A percentile compares a stretch with the other conserved stretches of the same genome.
phyloP scores from a whole-genome alignment of 768 basidiomycete genomes.

The Xerocomus spinulosus region DNA sequence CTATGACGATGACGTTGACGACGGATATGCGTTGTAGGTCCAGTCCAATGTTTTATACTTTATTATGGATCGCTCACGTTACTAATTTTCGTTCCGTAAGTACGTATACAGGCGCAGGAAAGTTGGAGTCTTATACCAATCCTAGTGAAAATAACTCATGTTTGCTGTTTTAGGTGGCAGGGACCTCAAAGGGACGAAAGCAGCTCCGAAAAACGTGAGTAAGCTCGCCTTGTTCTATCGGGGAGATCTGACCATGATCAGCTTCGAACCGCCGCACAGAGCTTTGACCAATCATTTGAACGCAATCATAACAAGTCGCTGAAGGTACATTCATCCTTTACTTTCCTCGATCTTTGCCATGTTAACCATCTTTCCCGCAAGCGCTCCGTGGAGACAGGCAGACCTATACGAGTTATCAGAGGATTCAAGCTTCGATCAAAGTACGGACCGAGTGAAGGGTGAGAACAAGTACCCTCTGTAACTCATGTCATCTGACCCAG shows the following conservation, averaged over 20 bases:
- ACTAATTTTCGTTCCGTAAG: constrained; percentile 32
- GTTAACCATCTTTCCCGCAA: constrained; percentile 25
- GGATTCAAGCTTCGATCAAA: constrained; percentile 62
- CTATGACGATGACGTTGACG: constrained; percentile 81
- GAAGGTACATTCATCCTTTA: constrained; percentile 35
- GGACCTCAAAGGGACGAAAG: constrained; percentile 80
- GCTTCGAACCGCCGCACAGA: constrained; percentile 89
- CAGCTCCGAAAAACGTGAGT: constrained; percentile 77
- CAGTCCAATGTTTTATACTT: neutral
- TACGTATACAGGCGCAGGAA: constrained; percentile 78
- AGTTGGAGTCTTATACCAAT: constrained; percentile 3
- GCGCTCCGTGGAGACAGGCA: constrained; percentile 74
- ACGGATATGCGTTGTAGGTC: constrained; percentile 78
- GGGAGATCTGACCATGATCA: constrained; percentile 24
- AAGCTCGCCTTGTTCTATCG: neutral
- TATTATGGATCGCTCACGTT: neutral
- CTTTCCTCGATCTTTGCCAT: neutral
- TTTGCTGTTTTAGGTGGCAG: constrained; percentile 57
- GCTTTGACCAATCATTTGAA: constrained; percentile 77
- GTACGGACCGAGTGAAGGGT: constrained; percentile 82
- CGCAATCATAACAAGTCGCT: constrained; percentile 66
- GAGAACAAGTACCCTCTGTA: constrained; percentile 5
- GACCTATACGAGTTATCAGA: constrained; percentile 82
- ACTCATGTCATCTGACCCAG: neutral
- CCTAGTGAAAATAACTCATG: neutral